Percentiles rank a stretch among this genome's conserved stretches.
phyloP scores from a whole-genome alignment of 2,329 filamentous ascomycete genomes.

The Colletotrichum godetiae region DNA sequence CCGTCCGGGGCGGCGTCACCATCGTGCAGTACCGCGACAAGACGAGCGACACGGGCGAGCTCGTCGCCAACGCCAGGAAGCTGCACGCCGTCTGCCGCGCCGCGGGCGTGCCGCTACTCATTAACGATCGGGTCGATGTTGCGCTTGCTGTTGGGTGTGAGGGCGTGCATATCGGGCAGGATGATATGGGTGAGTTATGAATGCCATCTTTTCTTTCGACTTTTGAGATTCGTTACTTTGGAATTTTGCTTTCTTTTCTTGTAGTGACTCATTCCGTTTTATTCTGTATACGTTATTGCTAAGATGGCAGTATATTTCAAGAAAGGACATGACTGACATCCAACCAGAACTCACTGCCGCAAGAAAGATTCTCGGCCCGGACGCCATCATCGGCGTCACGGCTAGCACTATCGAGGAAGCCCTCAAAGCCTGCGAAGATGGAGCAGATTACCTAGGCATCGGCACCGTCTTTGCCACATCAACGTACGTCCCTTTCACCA shows the following conservation, averaged over 20 bases:
- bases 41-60: conserved; percentile 75
- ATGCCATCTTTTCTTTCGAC: neutral
- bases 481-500: conserved; percentile 66
- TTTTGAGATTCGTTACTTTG: no score
- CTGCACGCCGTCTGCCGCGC: conserved; percentile 78
- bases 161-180: conserved; percentile 94
- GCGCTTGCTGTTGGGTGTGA: conserved; percentile 87
- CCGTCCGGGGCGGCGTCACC: conserved; percentile 83
- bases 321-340: neutral
- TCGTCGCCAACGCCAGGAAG: conserved; percentile 76
- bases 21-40: conserved; percentile 95
- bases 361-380: conserved; percentile 76
- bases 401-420: conserved; percentile 82
- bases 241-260: no score
- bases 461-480: conserved; percentile 89
- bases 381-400: conserved; percentile 89
- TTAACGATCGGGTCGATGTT: conserved; percentile 94
- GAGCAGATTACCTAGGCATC: conserved; percentile 92
- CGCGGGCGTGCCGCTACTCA: conserved; percentile 81
- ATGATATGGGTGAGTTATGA: conserved; percentile 78
- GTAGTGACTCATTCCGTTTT: neutral
- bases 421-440: conserved; percentile 74
- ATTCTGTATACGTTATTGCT: no score
- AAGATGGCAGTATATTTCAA: neutral
- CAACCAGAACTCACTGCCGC: conserved; percentile 69